Evolutionary conservation across 129 eudicot species (phyloP), one percentile per base, ranked within the genome.

Genomic region (Kitagawia praeruptora): DNA sequence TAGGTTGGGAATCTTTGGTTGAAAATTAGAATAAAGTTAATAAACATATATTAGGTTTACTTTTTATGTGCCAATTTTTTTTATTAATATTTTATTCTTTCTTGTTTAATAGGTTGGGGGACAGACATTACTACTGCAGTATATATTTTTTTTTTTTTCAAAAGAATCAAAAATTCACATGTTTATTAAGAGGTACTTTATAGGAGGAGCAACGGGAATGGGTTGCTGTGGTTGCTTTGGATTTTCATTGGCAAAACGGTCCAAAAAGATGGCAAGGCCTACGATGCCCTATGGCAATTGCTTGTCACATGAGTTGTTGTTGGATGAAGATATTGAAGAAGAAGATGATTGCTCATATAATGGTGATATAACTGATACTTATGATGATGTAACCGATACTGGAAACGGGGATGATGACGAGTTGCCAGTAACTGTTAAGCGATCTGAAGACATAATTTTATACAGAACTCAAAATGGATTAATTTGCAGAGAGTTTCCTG

Each of bases 171-270:
- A 80, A 77, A 41, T 47, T 79, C 23, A 75, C 54, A 88, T 86
- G 93, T 85, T 85, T 83, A 49, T 84, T 18, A 87, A 85, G 82
- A 85, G 85, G 66, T 58, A 84, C 81, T 75, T 87, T 38, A 27
- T 92, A 75, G 89, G 85, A 78, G 78, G 84, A 81, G 84, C 84
- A 39, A 82, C 82, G 23, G 88, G 91, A 80, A 95, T 95, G 96
- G 96, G 96, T 10, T 96, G 97, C 82, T 92, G 96, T 83, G 93
- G 99, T 75, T 96, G 99, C 84, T 96, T 96, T 84, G 99, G 96
- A 72, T 89, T 92, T 71, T 84, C 93, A 1, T 87, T 84, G 71
- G 72, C 85, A 3, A 87, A 86, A 75, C 90, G 88, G 81, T 80
- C 81, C 19, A 90, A 84, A 84, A 84, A 76, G 84, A 49, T 69